These are phyloP conservation scores for Volvox africanus DNA, from an alignment of 139 green algal species.

Conservation along the genomic window DNA sequence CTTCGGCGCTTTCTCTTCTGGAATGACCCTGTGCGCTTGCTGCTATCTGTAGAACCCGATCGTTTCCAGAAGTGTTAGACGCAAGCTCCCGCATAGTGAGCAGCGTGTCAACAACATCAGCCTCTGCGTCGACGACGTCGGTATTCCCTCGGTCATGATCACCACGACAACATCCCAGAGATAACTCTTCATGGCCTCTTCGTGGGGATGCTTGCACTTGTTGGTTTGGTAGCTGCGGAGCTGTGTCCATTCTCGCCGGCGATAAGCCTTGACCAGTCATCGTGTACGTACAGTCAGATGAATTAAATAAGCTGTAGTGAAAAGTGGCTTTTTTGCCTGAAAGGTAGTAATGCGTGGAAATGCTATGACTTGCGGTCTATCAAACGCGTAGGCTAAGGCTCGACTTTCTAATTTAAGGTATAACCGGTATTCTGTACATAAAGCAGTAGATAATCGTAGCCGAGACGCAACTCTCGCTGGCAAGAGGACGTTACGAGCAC, in stretches of 20 bases:
- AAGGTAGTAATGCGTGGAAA: background rate
- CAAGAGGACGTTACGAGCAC: no score
- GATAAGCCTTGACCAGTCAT: background rate
- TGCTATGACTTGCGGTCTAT: background rate
- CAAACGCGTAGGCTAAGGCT: no score
- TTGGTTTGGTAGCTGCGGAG: background rate
- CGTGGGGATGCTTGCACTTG: background rate
- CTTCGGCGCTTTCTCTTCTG: background rate
- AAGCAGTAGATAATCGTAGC: no score
- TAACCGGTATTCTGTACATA: no score
- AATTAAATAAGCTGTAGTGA: background rate
- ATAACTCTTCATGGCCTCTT: background rate
- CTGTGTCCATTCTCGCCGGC: background rate
- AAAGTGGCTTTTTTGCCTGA: background rate
- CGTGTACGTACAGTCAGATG: background rate
- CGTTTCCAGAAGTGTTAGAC: background rate
- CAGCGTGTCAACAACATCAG: background rate
- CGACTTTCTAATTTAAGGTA: no score
- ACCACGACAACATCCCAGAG: background rate
- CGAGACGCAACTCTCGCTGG: no score
- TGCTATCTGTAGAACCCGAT: background rate
- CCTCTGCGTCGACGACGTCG: conserved; percentile 14
- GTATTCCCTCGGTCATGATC: background rate
- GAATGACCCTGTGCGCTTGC: no score
- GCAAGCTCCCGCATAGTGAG: conserved; percentile 6